Evolutionary conservation across 108 stramenopile genomes (phyloP).

Genomic region (Chaetoceros tenuissimus): DNA sequence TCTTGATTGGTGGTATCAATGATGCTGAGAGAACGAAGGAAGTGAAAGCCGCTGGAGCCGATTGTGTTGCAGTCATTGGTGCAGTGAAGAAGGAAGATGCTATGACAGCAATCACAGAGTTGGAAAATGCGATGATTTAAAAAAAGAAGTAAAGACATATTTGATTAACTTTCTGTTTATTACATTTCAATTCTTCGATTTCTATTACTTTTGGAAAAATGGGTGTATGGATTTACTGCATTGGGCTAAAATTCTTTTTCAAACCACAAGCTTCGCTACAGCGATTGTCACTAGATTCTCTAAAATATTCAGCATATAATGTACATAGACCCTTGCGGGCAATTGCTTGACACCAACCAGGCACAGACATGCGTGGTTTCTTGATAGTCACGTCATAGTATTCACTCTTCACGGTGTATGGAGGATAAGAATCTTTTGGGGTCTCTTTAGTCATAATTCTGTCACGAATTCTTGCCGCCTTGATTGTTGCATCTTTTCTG

Average conservation of each 20-base stretch:
- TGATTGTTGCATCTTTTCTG: slow-evolving; percentile 82
- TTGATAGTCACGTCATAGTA: slow-evolving; percentile 87
- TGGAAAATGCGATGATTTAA: slow-evolving; percentile 57
- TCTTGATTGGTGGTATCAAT: slow-evolving; percentile 85
- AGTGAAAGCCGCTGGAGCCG: slow-evolving; percentile 72
- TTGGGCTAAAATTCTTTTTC: slow-evolving; percentile 48
- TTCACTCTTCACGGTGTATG: slow-evolving; percentile 63
- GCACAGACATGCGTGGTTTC: slow-evolving; percentile 58
- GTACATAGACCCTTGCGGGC: slow-evolving; percentile 75
- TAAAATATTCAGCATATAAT: slow-evolving; percentile 75
- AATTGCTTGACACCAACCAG: slow-evolving; percentile 81
- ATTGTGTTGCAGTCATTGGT: slow-evolving; percentile 84
- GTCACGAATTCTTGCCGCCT: slow-evolving; percentile 73
- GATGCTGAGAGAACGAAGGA: slow-evolving; percentile 44
- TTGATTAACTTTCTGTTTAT: too few species aligned
- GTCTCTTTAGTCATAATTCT: slow-evolving; percentile 40
- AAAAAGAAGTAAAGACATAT: too few species aligned
- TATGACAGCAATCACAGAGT: slow-evolving; percentile 25
- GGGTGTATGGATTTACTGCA: too few species aligned
- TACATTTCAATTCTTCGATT: background rate
- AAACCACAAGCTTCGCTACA: slow-evolving; percentile 81
- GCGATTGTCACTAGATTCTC: slow-evolving; percentile 49
- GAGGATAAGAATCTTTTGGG: slow-evolving; percentile 38
- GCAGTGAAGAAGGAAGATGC: slow-evolving; percentile 66
- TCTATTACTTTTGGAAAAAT: too few species aligned